Percentiles rank a stretch among this genome's conserved stretches.
phyloP scores from a whole-genome alignment of 2,329 filamentous ascomycete genomes.

The Colletotrichum navitas region DNA sequence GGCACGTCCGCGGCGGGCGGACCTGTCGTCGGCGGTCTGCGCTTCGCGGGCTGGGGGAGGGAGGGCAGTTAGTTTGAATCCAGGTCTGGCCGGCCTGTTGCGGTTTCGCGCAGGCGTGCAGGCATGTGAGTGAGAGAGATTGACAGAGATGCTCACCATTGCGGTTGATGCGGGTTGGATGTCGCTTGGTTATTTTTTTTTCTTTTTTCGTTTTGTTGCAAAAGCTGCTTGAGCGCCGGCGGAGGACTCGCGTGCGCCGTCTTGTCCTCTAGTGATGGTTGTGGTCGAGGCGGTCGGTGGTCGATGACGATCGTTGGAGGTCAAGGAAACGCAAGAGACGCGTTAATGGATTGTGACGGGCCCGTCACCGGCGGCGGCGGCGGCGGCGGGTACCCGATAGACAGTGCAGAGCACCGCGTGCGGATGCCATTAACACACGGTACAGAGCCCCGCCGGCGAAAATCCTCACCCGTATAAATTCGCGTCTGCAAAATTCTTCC shows the following conservation, averaged over 20 bases:
- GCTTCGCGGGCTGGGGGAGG: constrained; percentile 63
- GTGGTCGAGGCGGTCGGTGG: neutral
- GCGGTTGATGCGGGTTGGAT: neutral
- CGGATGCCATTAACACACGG: neutral
- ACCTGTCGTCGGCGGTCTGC: constrained; percentile 54
- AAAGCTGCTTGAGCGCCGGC: neutral
- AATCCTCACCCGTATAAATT: neutral
- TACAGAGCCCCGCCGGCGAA: constrained; percentile 9
- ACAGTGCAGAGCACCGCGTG: constrained; percentile 9
- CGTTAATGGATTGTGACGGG: constrained; percentile 36
- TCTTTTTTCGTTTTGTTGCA: neutral
- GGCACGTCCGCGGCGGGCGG: constrained; percentile 47
- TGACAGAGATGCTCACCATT: neutral
- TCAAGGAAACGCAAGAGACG: constrained; percentile 14
- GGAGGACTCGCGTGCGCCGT: neutral
- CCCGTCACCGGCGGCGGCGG: too few relatives aligned
- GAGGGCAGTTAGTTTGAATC: neutral
- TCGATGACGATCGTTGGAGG: constrained; percentile 31
- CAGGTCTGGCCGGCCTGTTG: neutral
- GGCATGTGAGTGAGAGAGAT: neutral
- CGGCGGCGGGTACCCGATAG: neutral
- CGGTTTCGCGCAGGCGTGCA: neutral
- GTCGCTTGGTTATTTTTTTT: too few relatives aligned
- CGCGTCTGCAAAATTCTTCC: neutral
- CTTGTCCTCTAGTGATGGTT: neutral